Percentiles rank a stretch among this genome's conserved stretches.
Conservation (phyloP, 148 eudicot genomes). For the Camellia granthamiana region DNA sequence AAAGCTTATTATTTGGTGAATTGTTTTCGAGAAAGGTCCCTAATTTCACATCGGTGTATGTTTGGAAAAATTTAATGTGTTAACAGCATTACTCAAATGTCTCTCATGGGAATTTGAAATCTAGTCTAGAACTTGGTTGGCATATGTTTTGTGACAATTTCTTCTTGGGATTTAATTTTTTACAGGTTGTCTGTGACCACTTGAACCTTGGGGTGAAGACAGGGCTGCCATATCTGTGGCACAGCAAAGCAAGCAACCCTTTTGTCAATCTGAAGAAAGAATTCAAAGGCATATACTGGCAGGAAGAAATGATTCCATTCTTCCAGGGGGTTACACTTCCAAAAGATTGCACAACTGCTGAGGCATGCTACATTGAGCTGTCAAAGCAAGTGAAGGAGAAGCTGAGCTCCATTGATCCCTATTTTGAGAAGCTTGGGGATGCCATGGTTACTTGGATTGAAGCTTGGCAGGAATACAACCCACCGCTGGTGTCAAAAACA, state of each 20-base stretch:
- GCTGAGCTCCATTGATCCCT: constrained; percentile 28
- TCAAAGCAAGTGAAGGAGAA: constrained; percentile 39
- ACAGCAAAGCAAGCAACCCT: constrained; percentile 46
- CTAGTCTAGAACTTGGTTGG: not conserved
- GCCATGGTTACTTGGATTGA: constrained; percentile 42
- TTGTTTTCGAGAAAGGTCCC: too few species aligned
- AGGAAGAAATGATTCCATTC: constrained; percentile 40
- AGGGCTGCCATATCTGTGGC: constrained; percentile 39
- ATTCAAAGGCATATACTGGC: constrained; percentile 39
- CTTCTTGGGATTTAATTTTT: not conserved
- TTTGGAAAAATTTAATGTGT: too few species aligned
- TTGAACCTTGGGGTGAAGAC: constrained; percentile 39
- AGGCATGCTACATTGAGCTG: constrained; percentile 37
- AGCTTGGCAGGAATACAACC: constrained; percentile 37
- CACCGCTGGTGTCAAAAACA: constrained; percentile 4
- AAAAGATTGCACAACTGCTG: constrained; percentile 36
- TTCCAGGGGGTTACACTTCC: constrained; percentile 28
- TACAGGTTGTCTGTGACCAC: constrained; percentile 38
- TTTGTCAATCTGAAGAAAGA: constrained; percentile 41
- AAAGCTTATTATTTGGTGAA: too few species aligned
- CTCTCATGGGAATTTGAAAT: too few species aligned
- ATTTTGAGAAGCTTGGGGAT: constrained; percentile 34
- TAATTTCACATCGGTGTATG: too few species aligned
- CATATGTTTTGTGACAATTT: too few species aligned
- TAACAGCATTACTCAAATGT: too few species aligned